Conservation (phyloP, 2,329 filamentous ascomycete genomes). For the Celoporthe dispersa region DNA sequence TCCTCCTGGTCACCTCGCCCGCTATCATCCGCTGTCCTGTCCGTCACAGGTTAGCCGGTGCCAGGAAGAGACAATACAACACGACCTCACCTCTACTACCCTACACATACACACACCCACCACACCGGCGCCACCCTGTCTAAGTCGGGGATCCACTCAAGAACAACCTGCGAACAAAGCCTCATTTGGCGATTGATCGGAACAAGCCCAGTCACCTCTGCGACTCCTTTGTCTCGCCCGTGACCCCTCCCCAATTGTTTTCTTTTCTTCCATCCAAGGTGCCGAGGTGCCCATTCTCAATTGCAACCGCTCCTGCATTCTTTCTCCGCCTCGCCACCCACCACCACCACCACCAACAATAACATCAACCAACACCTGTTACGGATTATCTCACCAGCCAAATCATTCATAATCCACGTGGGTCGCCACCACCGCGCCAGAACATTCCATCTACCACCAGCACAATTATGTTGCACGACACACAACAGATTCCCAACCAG, state of each 20-base stretch:
- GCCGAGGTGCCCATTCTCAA: conserved; percentile 13
- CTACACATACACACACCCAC: conserved; percentile 2
- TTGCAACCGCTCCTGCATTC: conserved; percentile 6
- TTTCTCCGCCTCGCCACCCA: conserved; percentile 16
- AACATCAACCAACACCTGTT: background rate
- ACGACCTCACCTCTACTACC: background rate
- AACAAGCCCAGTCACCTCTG: background rate
- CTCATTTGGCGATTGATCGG: background rate
- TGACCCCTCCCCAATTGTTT: background rate
- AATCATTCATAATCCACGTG: background rate
- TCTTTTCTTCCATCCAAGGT: background rate
- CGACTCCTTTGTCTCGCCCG: conserved; percentile 15
- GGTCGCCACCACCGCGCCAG: conserved; percentile 1
- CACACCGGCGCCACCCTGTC: conserved; percentile 7
- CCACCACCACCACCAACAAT: background rate
- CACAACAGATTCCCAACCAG: background rate
- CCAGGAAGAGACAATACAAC: conserved; percentile 8
- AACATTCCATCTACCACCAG: background rate
- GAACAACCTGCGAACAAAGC: conserved; percentile 9
- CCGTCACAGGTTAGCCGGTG: conserved; percentile 1
- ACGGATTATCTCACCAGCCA: background rate
- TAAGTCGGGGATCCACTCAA: conserved; percentile 19
- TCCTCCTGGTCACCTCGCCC: background rate
- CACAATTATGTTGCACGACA: background rate
- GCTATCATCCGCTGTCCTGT: background rate